Base-by-base conservation (phyloP, 441 rosid genomes). In the Codiaeum variegatum region DNA sequence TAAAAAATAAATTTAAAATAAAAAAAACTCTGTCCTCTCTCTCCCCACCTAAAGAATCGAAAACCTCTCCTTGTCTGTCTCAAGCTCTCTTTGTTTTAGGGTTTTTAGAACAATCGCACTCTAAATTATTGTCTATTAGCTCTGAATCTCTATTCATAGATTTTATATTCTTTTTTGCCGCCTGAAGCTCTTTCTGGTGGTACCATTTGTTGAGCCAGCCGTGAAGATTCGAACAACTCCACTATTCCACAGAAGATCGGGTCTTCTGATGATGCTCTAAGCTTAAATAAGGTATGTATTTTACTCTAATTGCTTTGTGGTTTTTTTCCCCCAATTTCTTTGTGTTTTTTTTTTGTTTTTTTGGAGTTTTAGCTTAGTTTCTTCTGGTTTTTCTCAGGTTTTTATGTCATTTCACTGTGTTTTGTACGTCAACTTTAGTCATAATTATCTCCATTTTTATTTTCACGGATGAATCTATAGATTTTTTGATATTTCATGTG, bases 41-140 rank as follows among this genome's bases (percentile, higher is more conserved):
- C 67, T 63, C 36, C 13, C 44, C 42, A 12, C 70, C 81, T 69
- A 62, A 73, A 71, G 80, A 80, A 86, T 80, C 92, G 87, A 80
- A 79, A 82, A 71, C 83, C 85, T 72, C 80, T 69, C 81, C 49
- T 70, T 69, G 21, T 63, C 15, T 15, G 42, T 26, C 54, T 64
- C 52, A 8, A 38, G 12, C 24, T 44, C 47, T 32, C 47, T 36
- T 34, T 28, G 26, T 1, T 76, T 81, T 92, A 92, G 97, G 99
- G 98, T 86, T 91, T 89, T 72, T 65, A 63, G 19, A 79, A 80
- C 54, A 73, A 40, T 84, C 95, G 88, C 94, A 81, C 88, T 87
- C 87, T 72, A 86, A 52, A 89, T 88, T 85, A 67, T 76, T 51
- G 83, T 34, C 81, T 15, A 61, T 69, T 26, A 55, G 42, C 68